Conservation (phyloP, 768 basidiomycete genomes). For the Pleurotus citrinopileatus region DNA sequence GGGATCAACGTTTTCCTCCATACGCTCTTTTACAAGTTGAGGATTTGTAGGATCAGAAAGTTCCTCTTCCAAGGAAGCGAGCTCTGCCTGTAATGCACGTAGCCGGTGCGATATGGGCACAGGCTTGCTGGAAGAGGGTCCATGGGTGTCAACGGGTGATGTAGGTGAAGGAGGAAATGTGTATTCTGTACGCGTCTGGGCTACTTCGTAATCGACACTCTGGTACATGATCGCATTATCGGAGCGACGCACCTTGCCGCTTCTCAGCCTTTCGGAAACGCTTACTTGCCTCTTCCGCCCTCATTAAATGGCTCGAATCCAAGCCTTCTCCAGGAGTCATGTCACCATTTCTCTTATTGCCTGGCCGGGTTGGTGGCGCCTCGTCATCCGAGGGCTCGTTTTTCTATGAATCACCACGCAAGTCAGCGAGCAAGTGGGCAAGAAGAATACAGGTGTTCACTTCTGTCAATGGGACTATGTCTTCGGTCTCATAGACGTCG, state of each 20-base stretch:
- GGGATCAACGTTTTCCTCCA: conserved; percentile 62
- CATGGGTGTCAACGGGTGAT: conserved; percentile 29
- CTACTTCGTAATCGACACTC: conserved; percentile 23
- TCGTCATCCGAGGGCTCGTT: conserved; percentile 72
- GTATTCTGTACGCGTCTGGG: conserved; percentile 56
- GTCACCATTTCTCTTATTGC: conserved; percentile 36
- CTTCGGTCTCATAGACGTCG: conserved; percentile 91
- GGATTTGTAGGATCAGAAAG: conserved; percentile 81
- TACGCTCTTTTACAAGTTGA: conserved; percentile 53
- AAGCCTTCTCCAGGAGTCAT: conserved; percentile 55
- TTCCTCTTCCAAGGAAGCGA: conserved; percentile 77
- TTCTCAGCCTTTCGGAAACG: conserved; percentile 73
- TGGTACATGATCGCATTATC: not conserved
- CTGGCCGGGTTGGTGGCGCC: conserved; percentile 34
- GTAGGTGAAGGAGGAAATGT: conserved; percentile 68
- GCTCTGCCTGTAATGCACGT: conserved; percentile 69
- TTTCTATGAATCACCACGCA: conserved; percentile 34
- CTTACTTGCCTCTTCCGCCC: conserved; percentile 64
- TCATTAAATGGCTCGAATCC: conserved; percentile 62
- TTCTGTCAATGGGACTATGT: conserved; percentile 55
- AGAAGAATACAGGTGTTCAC: conserved; percentile 49
- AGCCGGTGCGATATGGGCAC: conserved; percentile 58
- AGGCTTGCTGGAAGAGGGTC: conserved; percentile 33
- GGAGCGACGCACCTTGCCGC: conserved; percentile 40
- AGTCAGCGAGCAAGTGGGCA: not conserved